Base-by-base conservation (phyloP, 2,329 filamentous ascomycete species). In the Microcyclospora tardicrescens region DNA sequence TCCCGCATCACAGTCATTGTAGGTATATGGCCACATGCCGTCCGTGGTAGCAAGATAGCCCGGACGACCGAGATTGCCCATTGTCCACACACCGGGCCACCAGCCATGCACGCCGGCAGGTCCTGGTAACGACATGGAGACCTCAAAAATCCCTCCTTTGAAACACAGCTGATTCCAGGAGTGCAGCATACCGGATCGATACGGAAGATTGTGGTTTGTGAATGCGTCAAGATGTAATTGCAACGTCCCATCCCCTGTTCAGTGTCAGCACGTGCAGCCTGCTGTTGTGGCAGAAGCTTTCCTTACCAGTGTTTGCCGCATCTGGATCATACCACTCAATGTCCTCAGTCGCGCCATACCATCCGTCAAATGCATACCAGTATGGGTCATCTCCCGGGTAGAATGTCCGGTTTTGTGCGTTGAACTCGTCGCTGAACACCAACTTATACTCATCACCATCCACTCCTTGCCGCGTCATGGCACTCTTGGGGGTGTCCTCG, bases 351-450 rank as follows among this genome's bases (percentile, higher is more conserved):
- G 66, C 66, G 33, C 66, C 68, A 52, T 75, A 75, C 67, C 71
- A 73, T 35, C 72, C 57, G 45, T 74, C 62, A 11, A 65, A 62
- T 10, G 66, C 69, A 28, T 59, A 66, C 60, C 66, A 74, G 51
- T 66, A 75, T 1, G 71, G 68, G 47, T 74, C 71, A 44, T 74
- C 71, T n/a, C 69, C 71, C 24, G 65, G 61, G 43, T 72, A 74
- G 47, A 75, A 74, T 0, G 69, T 71, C 24, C 71, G 58, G 38
- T 68, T 68, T 30, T 65, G 54, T 8, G 62, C 56, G 43, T 72
- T 73, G 55, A 74, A 74, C 43, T 74, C 71, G 41, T 75, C 71
- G 41, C 69, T 72, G 49, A 73, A 74, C 0, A 73, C 69, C 2
- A 74, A 50, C 10, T 64, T 60, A 27, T 69, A 56, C 5, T 61